Base-by-base conservation (phyloP, 2,329 filamentous ascomycete species). In the Neobulgaria alba region DNA sequence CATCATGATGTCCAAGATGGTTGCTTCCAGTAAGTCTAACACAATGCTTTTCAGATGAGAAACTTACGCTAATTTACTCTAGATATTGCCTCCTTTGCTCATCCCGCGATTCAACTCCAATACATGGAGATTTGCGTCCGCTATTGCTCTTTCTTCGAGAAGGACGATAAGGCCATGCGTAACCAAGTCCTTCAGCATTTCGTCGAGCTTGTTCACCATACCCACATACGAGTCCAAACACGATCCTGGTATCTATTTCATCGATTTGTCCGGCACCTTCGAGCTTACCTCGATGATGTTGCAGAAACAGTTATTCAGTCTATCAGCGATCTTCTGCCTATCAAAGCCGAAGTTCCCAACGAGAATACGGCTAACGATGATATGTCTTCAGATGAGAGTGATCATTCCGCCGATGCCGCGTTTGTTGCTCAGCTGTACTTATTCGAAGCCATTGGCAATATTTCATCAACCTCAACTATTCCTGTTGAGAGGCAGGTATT, bases 111-210 rank as follows among this genome's bases (percentile, higher is more conserved):
- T 38, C 78, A 95, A 49, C 71, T 98, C 16, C 88, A 95, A 64
- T 98, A 94, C 59, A 95, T 98, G 89, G 92, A 98, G 62, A 94
- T 95, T 26, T 95, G 89, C 61, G 89, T 95, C 41, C 82, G 92
- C 37, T 98, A 98, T 64, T 85, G 82, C 59, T 77, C 80, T 19
- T 94, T 95, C 62, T 96, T 98, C 59, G 89, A 96, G 58, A 78
- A 79, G 41, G 85, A 95, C 57, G 72, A 79, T 20, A 71, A 82
- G 16, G 23, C 23, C 7, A 80, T 86, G 46, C 93, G 96, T 36
- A 85, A 86, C 2, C 82, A 81, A 49, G 87, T 92, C 1, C 71
- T 98, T 31, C 88, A 95, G 57, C 88, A 83, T 58, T 96, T 98
- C 62, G 85, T 98, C 33, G 78, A 81, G 10, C 75, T 95, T 35